These are phyloP conservation scores for Colletotrichum higginsianum DNA, from an alignment of 2,329 filamentous ascomycete species.

Conservation along the genomic window DNA sequence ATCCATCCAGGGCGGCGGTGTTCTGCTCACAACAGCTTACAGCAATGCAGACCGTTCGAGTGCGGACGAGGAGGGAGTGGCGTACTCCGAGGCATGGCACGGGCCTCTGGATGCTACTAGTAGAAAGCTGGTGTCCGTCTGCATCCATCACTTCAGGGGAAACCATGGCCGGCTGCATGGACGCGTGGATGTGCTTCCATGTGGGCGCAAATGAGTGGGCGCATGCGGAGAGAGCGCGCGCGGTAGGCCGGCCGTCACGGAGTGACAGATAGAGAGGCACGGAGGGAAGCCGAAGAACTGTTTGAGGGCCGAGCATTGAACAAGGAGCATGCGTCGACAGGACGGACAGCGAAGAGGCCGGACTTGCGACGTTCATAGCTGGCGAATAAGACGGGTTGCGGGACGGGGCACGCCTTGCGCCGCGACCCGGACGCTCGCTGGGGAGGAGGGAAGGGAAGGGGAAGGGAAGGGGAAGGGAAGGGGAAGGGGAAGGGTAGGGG, in stretches of 20 bases:
- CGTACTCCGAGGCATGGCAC: constrained; percentile 11
- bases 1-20: neutral
- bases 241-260: neutral
- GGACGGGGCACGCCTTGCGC: neutral
- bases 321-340: neutral
- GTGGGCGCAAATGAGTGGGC: constrained; percentile 34
- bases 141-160: constrained; percentile 34
- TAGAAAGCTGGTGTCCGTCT: constrained; percentile 26
- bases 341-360: neutral
- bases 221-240: neutral
- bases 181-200: constrained; percentile 21
- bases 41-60: constrained; percentile 7
- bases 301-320: neutral
- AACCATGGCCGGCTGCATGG: constrained; percentile 32
- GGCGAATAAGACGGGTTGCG: neutral
- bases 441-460: no score
- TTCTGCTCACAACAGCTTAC: no score
- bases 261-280: neutral
- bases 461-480: no score
- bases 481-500: no score
- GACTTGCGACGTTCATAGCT: neutral
- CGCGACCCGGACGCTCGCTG: neutral
- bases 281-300: neutral
- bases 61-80: constrained; percentile 16
- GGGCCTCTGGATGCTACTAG: constrained; percentile 16